A percentile compares a stretch with the other conserved stretches of the same genome.
phyloP scores from a whole-genome alignment of 2,329 filamentous ascomycete genomes.

The Pyrenochaeta sp. region DNA sequence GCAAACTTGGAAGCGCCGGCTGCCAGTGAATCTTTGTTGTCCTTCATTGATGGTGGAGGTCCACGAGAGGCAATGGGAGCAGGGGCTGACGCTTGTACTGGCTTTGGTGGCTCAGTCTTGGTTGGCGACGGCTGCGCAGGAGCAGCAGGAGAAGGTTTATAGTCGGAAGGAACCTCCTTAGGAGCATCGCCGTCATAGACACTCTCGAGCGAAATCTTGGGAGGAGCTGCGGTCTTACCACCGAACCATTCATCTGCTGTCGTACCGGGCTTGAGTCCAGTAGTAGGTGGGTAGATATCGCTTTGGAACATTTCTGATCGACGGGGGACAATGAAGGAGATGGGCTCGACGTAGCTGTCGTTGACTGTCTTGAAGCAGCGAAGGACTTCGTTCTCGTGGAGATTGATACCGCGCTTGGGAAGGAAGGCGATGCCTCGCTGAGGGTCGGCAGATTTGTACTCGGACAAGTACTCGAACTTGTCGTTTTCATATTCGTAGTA shows the following conservation, averaged over 20 bases:
- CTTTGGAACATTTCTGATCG: conserved; percentile 95
- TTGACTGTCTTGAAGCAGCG: conserved; percentile 97
- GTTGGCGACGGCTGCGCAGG: conserved; percentile 50
- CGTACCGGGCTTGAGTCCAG: conserved; percentile 80
- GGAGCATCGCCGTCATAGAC: conserved; percentile 85
- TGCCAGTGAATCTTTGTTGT: conserved; percentile 87
- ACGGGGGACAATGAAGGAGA: conserved; percentile 95
- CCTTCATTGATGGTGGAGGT: conserved; percentile 74
- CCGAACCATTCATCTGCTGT: conserved; percentile 82
- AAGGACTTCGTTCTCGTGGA: conserved; percentile 92
- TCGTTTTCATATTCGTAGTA: conserved; percentile 99
- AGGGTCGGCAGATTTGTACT: conserved; percentile 96
- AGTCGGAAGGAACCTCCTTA: conserved; percentile 76
- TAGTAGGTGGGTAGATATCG: conserved; percentile 91
- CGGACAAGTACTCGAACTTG: conserved; percentile 96
- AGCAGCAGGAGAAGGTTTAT: conserved; percentile 62
- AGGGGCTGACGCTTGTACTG: conserved; percentile 58
- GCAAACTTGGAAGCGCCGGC: conserved; percentile 86
- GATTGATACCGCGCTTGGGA: conserved; percentile 92
- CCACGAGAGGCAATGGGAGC: conserved; percentile 55
- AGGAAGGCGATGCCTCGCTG: conserved; percentile 94
- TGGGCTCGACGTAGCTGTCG: conserved; percentile 91
- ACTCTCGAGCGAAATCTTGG: conserved; percentile 93
- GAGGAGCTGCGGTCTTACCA: conserved; percentile 82
- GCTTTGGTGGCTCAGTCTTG: conserved; percentile 61